phyloP scores from a whole-genome alignment of 352 stramenopile species.

The Globisporangium megalacanthum region DNA sequence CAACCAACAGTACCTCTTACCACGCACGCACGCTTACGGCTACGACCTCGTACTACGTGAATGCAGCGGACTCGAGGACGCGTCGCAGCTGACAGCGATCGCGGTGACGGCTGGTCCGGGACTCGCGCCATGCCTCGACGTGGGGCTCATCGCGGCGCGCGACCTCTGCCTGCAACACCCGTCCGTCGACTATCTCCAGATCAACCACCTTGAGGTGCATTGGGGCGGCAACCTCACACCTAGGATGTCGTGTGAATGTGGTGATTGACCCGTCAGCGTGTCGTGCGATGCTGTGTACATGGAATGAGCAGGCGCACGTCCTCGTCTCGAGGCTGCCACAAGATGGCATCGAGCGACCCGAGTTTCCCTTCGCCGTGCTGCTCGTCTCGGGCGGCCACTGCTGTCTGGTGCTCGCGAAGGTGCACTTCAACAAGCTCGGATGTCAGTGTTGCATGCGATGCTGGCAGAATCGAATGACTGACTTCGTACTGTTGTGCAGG shows the following conservation, averaged over 20 bases:
- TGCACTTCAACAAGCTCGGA: neutral
- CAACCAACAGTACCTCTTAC: no score
- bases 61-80: conserved; percentile 49
- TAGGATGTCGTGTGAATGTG: neutral
- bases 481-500: conserved; percentile 18
- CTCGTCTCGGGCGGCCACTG: conserved; percentile 99
- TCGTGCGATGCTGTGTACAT: neutral
- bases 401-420: conserved; percentile 91
- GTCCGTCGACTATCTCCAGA: conserved; percentile 90
- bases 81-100: conserved; percentile 91
- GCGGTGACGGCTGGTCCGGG: conserved; percentile 96
- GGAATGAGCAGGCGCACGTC: conserved; percentile 86
- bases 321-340: conserved; percentile 90
- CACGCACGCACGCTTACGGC: neutral
- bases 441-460: neutral
- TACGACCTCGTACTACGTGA: neutral
- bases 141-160: conserved; percentile 83
- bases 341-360: conserved; percentile 29
- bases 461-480: conserved; percentile 3
- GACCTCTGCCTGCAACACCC: conserved; percentile 83
- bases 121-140: conserved; percentile 96
- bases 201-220: conserved; percentile 96
- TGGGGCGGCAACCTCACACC: neutral
- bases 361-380: conserved; percentile 97
- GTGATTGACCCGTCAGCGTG: neutral